phyloP scores from a whole-genome alignment of 768 basidiomycete genomes.

The Roridomyces roridus region DNA sequence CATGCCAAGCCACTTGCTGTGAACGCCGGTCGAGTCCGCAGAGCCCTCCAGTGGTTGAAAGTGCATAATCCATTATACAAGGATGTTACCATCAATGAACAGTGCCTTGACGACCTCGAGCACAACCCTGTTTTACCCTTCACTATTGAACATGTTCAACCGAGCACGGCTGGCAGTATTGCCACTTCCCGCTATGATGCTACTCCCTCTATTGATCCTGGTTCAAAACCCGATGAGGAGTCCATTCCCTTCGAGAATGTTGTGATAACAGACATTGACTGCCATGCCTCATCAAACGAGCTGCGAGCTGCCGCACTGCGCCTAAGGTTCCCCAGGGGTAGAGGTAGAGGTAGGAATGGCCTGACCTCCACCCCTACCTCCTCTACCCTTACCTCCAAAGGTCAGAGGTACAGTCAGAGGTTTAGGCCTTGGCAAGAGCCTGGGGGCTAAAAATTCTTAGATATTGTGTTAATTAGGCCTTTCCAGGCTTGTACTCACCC shows the following conservation, averaged over 20 bases:
- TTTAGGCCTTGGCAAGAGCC: no score
- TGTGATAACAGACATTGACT: constrained; percentile 29
- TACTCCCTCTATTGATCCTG: neutral
- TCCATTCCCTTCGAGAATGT: constrained; percentile 8
- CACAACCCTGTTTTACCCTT: constrained; percentile 8
- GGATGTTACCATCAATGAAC: constrained; percentile 4
- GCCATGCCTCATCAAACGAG: constrained; percentile 22
- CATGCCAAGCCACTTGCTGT: constrained; percentile 12
- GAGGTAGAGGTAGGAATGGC: no score
- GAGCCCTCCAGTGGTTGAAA: constrained; percentile 7
- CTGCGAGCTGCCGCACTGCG: constrained; percentile 29
- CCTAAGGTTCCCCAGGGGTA: no score
- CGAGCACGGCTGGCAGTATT: neutral
- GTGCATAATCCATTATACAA: constrained; percentile 8
- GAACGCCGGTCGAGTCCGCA: constrained; percentile 1
- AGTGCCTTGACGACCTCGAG: neutral
- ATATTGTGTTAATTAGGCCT: no score
- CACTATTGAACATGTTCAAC: neutral
- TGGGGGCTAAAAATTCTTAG: no score
- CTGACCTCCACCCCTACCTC: no score
- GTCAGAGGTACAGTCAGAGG: no score
- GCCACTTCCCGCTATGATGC: constrained; percentile 1
- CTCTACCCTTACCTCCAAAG: no score
- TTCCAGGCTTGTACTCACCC: no score
- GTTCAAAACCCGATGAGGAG: neutral